Base-by-base conservation (phyloP, 352 stramenopile species). In the Phytopythium delawarense region DNA sequence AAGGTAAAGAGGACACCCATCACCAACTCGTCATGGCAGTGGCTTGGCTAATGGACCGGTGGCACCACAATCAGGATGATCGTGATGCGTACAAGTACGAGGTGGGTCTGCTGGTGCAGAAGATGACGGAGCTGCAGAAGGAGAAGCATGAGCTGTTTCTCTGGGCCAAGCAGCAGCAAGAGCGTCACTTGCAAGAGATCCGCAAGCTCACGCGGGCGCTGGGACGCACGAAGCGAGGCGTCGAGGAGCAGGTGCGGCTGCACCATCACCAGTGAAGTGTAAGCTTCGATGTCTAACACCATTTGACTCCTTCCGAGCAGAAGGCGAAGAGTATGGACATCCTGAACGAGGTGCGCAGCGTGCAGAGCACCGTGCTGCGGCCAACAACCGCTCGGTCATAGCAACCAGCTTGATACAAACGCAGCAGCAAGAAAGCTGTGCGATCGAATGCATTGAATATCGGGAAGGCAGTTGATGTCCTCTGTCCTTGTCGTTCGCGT, bases 171-270 rank as follows among this genome's bases (percentile, higher is more conserved):
- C 67, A 87, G 45, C 78, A 94, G 66, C 85, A 94, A 57, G 81
- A 89, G 30, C 65, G 66, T 23, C 81, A 92, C 23, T 57, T 94
- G 1, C 81, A 92, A 34, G 85, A 94, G 60, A 92, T 94, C 44
- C 81, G 83, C n/a, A 94, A 94, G 59, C 77, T 94, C 37, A 92
- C 85, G 9, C 67, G 85, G 11, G 76, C 83, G 20, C 66, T 92
- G 2, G 75, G 70, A 3, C 78, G 79, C 20, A 79, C 75, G 5
- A 86, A 86, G 65, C 81, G 83, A 42, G 57, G 72, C 35, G 66
- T 88, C 18, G 84, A 92, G 40, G 84, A 92, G 18, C 80, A 91
- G 60, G 80, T 84, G 57, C 18, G 30, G 4, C 16, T 42, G 9
- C 6, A 16, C 15, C 12, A 12, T 18, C 16, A 4, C 7, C 23